Evolutionary conservation across 805 yeast species (phyloP), one percentile per base, ranked within the genome.

Genomic region (Candida piceae): DNA sequence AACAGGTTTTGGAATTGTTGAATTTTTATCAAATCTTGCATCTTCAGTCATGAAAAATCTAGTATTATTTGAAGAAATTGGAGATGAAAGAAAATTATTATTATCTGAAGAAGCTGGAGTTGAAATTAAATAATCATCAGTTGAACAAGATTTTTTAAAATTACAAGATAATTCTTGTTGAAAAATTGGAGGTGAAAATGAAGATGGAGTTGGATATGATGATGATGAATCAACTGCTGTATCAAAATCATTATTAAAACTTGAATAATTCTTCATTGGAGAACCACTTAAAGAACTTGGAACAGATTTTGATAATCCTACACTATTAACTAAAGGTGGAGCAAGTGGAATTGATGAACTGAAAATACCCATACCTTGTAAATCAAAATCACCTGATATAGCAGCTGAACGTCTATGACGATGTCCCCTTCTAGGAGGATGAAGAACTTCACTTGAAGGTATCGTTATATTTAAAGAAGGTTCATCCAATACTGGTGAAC

Each of bases 381-480:
- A 35, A 48, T 84, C 93, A 54, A 85, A 83, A 55, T 87, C 95
- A 4, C 93, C 93, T 7, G 93, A 83, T 6, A 87, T 80, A 0
- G 95, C 95, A 16, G 90, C 88, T 0, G 95, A 86, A 35, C 96
- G 66, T 51, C 85, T 75, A 52, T 87, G 96, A 31, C 84, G 74
- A 60, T 87, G 96, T 2, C 78, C 76, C 44, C 75, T 64, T 50
- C 64, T 22, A 12, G 56, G 56, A 13, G 56, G 57, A 7, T 57
- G 57, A 17, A 48, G 58, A 2, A 67, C 58, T 21, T 47, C 49
- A 29, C 28, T 39, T 24, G 35, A 23, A 6, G 16, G 31, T 20
- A 11, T 33, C 37, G 21, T 24, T 25, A 16, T 21, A 17, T 12
- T 12, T n/a, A 24, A 10, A 13, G 27, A 19, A 17, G 35, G 15